Evolutionary conservation across 306 rosid species (phyloP).

Genomic region (Luffa acutangula): DNA sequence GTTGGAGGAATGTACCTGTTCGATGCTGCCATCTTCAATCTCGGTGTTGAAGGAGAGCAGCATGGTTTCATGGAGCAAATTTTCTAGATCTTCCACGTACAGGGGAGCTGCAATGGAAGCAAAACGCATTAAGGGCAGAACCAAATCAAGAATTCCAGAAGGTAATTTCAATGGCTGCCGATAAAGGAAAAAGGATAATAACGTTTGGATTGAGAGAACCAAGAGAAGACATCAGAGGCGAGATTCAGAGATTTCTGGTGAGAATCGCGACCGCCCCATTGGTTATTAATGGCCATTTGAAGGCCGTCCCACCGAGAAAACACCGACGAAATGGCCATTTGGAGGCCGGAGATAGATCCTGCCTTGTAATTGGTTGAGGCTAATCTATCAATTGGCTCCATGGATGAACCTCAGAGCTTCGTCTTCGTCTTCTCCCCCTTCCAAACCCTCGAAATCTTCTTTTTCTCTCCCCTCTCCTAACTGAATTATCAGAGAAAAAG

Average conservation of each 20-base stretch:
- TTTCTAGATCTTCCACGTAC: conserved; percentile 55
- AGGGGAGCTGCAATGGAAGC: conserved; percentile 25
- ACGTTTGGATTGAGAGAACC: conserved; percentile 54
- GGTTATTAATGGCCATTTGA: conserved; percentile 56
- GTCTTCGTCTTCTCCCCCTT: background rate
- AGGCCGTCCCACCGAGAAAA: conserved; percentile 65
- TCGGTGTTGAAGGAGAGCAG: conserved; percentile 67
- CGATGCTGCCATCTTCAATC: conserved; percentile 81
- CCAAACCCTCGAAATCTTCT: background rate
- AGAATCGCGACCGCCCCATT: conserved; percentile 72
- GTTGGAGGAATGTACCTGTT: conserved; percentile 30
- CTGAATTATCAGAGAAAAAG: background rate
- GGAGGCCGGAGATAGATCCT: conserved; percentile 11
- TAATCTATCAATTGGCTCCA: conserved; percentile 19
- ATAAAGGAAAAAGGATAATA: background rate
- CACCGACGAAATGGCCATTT: conserved; percentile 28
- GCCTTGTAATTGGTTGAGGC: background rate
- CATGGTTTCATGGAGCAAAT: conserved; percentile 48
- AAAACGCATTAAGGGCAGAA: background rate
- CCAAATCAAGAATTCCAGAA: background rate
- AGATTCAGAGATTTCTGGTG: conserved; percentile 49
- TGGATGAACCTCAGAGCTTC: background rate
- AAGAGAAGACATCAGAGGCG: conserved; percentile 34
- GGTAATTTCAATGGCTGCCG: background rate
- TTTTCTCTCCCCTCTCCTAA: background rate